Evolutionary conservation across 192 early-diverging fungal species (phyloP), one percentile per base, ranked within the genome.

Genomic region (Gryganskiella cystojenkinii): DNA sequence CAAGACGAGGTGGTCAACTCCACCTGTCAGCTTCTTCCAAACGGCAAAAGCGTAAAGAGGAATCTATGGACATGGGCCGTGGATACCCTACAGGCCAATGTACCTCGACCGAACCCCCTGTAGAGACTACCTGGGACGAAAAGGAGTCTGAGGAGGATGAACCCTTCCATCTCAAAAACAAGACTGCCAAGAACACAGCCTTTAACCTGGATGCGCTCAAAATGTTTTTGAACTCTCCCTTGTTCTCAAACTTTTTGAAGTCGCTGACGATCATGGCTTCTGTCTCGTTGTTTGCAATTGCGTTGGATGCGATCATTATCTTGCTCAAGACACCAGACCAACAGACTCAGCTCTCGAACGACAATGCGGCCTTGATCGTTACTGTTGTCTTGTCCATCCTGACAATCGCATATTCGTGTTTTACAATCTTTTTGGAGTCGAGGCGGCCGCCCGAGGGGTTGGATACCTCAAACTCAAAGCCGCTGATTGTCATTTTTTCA

Each of bases 381-480:
- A 78, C 61, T 19, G 44, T 69, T 3, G 56, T 69, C 5, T 45
- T 78, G 13, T 68, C 74, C 0, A 31, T 69, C 34, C 40, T 78
- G 56, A 78, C 74, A 0, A 69, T 78, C 31, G 66, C 67, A 8
- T 78, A 78, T 44, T 78, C 74, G 5, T 78, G 74, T 40, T 69
- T 78, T 55, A 78, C 66, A 46, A 78, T 78, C 34, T 78, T 78
- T 64, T 56, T 78, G 74, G 74, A 78, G 34, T 68, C 66, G 7
- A 43, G 74, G 22, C 65, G 74, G 25, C 66, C 74, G 1, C 74
- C 74, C 13, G 74, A 67, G 20, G 74, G 74, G 14, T 28, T 78
- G 4, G 74, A 78, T 24, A 57, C 66, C 10, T 69, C 74, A 14
- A 78, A 60, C 24, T 78, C 74, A 0, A 78, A 78, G 31, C 74